Conservation (phyloP, 805 yeast genomes). For the Ogataea angusta region DNA sequence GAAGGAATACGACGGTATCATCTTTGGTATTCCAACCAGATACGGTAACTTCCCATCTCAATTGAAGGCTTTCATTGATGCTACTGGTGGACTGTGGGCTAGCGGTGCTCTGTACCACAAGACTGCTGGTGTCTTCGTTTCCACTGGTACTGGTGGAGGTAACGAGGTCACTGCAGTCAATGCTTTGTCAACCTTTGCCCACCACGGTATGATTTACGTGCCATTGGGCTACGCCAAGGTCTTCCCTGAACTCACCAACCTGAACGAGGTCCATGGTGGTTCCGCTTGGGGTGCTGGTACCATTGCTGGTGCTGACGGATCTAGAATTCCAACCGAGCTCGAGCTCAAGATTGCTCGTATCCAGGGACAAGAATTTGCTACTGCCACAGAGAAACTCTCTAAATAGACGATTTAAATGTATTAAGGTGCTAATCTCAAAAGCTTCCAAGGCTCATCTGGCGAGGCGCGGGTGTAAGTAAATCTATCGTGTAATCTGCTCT, state of each 20-base stretch:
- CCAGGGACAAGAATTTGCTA: conserved; percentile 68
- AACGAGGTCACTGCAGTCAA: conserved; percentile 71
- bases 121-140: conserved; percentile 69
- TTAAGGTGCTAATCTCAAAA: conserved; percentile 68
- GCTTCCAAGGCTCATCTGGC: conserved; percentile 51
- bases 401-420: conserved; percentile 1
- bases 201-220: conserved; percentile 77
- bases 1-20: conserved; percentile 68
- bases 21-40: conserved; percentile 87
- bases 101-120: conserved; percentile 69
- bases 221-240: conserved; percentile 72
- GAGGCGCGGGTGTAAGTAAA: conserved; percentile 62
- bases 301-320: conserved; percentile 74
- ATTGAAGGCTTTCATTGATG: conserved; percentile 72
- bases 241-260: conserved; percentile 51
- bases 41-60: conserved; percentile 82
- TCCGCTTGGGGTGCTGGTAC: conserved; percentile 89
- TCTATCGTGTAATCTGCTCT: conserved; percentile 87
- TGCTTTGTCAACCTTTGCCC: conserved; percentile 62
- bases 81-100: conserved; percentile 81
- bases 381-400: conserved; percentile 35
- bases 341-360: conserved; percentile 62
- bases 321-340: conserved; percentile 60
- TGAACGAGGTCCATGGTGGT: conserved; percentile 74
- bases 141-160: conserved; percentile 84